Base-by-base conservation (phyloP, 306 rosid genomes). In the Glycyrrhiza uralensis region DNA sequence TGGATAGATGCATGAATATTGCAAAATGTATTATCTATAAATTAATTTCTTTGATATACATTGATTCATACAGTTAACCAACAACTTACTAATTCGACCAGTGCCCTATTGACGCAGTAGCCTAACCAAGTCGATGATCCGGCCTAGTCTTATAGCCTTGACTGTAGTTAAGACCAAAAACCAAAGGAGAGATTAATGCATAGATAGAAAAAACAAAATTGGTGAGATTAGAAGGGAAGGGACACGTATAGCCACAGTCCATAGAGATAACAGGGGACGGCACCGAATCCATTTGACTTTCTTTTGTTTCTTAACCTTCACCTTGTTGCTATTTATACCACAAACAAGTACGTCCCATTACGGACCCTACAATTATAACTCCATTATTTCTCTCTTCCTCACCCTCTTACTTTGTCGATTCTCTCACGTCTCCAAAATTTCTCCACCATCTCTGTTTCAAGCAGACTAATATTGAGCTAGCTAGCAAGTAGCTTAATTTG, bases 281-380 rank as follows among this genome's bases (percentile, higher is more conserved):
- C 89, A 84, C 97, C 92, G 88, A 89, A 89, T 77, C 81, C 80
- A 10, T 83, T 87, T 89, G 91, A 89, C 94, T 90, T 90, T 82
- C 22, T 33, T 23, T 45, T 41, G 2, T 56, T 14, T 66, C 44
- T 7, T 11, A 24, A 41, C 15, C 64, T 47, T 20, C 20, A 6
- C 46, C 13, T 20, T 29, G 58, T 66, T 58, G 30, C 86, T 91
- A 89, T 91, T 64, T 91, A 91, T 85, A 84, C 81, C 71, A 38
- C 78, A 49, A 63, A 7, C 70, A 14, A 42, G 23, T 38, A 76
- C 76, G 75, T 77, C 4, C 39, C 72, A 38, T 59, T 72, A 57
- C 83, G 86, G 87, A 75, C 89, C 85, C 90, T 78, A 76, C 73
- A 33, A 1, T 66, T 15, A 5, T 19, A 10, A 73, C 23, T 41